Evolutionary conservation across 192 early-diverging fungal genomes (phyloP), one percentile per base, ranked within the genome.

Genomic region (Rhizophagus clarus): DNA sequence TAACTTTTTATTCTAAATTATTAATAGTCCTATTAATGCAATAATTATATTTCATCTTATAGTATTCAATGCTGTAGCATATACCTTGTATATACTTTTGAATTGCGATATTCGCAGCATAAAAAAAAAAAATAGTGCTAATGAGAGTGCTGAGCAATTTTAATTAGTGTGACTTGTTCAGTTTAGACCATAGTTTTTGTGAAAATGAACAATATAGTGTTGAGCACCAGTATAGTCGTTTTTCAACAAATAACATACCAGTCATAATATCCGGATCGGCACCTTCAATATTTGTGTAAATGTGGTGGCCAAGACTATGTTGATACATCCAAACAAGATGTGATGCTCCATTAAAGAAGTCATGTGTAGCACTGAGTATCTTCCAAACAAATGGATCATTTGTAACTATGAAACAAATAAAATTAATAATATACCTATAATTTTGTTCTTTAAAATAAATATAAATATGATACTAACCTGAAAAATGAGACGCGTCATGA

Each of bases 331-430:
- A 90, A 14, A 87, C 83, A 10, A 90, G 80, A 74, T 87, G 10
- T 32, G 88, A 89, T 5, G 87, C 80, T 22, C 89, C 89, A 79
- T 90, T 90, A 70, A 89, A 81, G 78, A 90, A 89, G 63, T 90
- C 89, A 70, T 90, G 89, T 24, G 85, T 88, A 37, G 89, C 85
- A 24, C 88, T 87, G 60, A 90, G 66, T 29, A 87, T 79, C 28
- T 84, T 86, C 89, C 89, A 90, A 10, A 90, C 82, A 20, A 81
- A 85, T 20, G 89, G 89, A 80, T 83, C 82, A 81, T 87, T 85
- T 47, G 85, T 86, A 24, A 83, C 85, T 86, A 71, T 17, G 20
- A 56, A 66, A 28, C 10, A 8, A 72, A n/a, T 10, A 20, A 31
- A 74, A 47, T 61, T 20, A 3, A 22, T 37, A 5, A 61, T 8